phyloP scores from a whole-genome alignment of 805 yeast species.

The Monosporozyma unispora region DNA sequence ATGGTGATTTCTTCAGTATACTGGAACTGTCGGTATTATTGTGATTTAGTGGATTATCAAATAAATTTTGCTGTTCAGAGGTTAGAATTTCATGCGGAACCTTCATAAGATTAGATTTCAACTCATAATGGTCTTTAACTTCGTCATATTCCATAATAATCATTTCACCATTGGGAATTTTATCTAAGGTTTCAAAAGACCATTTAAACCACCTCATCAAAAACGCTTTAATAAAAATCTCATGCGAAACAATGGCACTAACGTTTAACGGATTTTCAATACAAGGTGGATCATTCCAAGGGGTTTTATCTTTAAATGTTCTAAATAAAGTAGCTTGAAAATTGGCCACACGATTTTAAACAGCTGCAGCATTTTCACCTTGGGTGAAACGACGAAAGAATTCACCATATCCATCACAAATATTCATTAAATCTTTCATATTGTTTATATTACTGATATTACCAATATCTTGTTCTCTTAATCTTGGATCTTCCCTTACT shows the following conservation, averaged over 20 bases:
- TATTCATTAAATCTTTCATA: slow-evolving; percentile 75
- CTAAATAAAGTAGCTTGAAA: slow-evolving; percentile 80
- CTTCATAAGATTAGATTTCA: slow-evolving; percentile 43
- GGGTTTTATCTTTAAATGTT: slow-evolving; percentile 49
- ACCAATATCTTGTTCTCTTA: slow-evolving; percentile 93
- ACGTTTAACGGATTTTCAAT: slow-evolving; percentile 29
- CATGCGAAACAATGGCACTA: slow-evolving; percentile 82
- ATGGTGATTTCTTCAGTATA: not conserved
- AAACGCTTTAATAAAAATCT: slow-evolving; percentile 90
- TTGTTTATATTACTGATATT: slow-evolving; percentile 66
- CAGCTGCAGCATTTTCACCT: slow-evolving; percentile 95
- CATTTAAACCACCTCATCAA: slow-evolving; percentile 90
- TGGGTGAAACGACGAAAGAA: slow-evolving; percentile 82
- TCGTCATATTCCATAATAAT: slow-evolving; percentile 60
- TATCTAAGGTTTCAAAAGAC: slow-evolving; percentile 73
- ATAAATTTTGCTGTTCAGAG: no score
- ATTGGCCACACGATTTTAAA: slow-evolving; percentile 80
- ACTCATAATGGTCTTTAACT: slow-evolving; percentile 40
- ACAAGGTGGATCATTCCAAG: slow-evolving; percentile 12
- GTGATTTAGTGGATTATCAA: not conserved
- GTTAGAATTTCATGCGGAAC: not conserved
- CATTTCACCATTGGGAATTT: slow-evolving; percentile 76
- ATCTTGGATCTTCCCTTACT: slow-evolving; percentile 76
- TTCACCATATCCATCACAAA: slow-evolving; percentile 77
- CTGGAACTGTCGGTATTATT: not conserved